A percentile compares a stretch with the other conserved stretches of the same genome.
These are phyloP conservation scores for Diaporthe amygdali DNA, from an alignment of 2,329 filamentous ascomycete genomes.

Conservation along the genomic window DNA sequence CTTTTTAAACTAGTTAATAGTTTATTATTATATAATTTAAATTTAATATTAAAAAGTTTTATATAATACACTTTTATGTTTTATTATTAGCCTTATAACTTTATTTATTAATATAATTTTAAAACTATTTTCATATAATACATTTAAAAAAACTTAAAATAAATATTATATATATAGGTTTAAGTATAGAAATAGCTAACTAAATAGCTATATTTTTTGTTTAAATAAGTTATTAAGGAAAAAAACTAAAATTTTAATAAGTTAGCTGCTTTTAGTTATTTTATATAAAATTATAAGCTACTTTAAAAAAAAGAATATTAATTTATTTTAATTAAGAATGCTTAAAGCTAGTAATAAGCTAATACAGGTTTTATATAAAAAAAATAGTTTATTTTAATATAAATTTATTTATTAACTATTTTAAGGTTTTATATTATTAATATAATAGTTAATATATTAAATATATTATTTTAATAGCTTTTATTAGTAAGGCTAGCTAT, in stretches of 20 bases:
- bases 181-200: too few relatives aligned
- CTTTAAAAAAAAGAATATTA: neutral
- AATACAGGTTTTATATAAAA: neutral
- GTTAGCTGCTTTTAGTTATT: neutral
- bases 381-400: neutral
- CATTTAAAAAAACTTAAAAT: too few relatives aligned
- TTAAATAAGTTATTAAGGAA: too few relatives aligned
- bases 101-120: neutral
- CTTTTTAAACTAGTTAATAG: neutral
- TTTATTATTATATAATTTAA: neutral
- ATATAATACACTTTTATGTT: too few relatives aligned
- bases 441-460: neutral
- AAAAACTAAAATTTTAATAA: neutral
- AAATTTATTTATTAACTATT: neutral
- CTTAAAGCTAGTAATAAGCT: neutral
- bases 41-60: neutral
- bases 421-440: neutral
- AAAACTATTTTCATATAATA: neutral
- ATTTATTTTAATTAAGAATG: neutral
- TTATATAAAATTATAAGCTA: too few relatives aligned
- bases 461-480: neutral
- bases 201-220: too few relatives aligned
- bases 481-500: neutral
- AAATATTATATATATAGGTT: too few relatives aligned
- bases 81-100: too few relatives aligned